Base-by-base conservation (phyloP, 164 flowering plant species). In the Saururus chinensis region DNA sequence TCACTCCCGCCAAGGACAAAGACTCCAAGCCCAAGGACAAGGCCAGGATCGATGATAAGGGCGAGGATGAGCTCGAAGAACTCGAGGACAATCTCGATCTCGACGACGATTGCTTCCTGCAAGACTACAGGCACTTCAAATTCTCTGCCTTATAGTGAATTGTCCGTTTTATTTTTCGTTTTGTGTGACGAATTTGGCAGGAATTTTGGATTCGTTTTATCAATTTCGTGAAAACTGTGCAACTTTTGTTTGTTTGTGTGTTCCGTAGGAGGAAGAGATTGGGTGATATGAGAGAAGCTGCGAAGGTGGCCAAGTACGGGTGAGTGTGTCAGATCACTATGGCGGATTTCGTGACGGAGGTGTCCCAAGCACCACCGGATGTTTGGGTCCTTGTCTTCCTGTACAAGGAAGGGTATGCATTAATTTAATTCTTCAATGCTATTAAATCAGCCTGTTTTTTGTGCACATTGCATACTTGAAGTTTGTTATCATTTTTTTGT, bases 331-430 rank as follows among this genome's bases (percentile, higher is more conserved):
- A 83, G 6, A 95, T 95, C 56, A 80, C 95, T 9, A 96, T 97
- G 53, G 80, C 95, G 0, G 96, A 95, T 85, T 95, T 91, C 63
- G 83, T 88, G 16, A 77, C 96, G 11, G 96, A 91, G 70, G 99
- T 93, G 48, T 90, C 95, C 4, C 95, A 93, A 68, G 99, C 97
- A 64, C 81, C 88, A 0, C 52, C 82, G 19, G 99, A 95, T 71
- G 84, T 90, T 74, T 95, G 97, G 97, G 97, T 95, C 0, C 95
- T 95, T n/a, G 96, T 91, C 40, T 57, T 84, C 61, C 82, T 91
- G 62, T 86, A 82, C 68, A 95, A 91, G 64, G 97, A 95, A 66
- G 95, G 99, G 99, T 45, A 17, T 12, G 49, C 14, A 8, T 45
- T 45, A 2, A 45, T 1, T 17, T 12, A 12, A 2, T 45, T 45